These are phyloP conservation scores for sweet orange (Citrus sinensis) DNA, from an alignment of 345 rosid species.

Conservation along the genomic window DNA sequence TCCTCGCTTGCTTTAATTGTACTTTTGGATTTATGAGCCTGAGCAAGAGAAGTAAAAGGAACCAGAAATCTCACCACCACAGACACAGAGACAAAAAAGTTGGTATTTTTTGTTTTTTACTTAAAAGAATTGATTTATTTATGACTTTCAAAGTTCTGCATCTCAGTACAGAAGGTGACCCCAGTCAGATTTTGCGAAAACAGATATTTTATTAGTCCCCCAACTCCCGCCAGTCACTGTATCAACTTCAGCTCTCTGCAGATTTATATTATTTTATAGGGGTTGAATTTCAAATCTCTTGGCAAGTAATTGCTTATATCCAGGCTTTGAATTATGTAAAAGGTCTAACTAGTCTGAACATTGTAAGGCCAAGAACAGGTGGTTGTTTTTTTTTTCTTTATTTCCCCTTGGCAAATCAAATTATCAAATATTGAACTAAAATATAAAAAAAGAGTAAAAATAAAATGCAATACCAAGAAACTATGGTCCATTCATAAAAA, in stretches of 20 bases:
- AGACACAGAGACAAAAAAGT: not conserved
- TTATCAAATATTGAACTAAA: not conserved
- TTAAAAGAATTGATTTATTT: not conserved
- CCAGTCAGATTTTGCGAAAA: not conserved
- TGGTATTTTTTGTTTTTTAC: too few relatives aligned
- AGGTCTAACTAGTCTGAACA: not conserved
- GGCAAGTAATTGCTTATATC: not conserved
- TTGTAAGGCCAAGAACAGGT: not conserved
- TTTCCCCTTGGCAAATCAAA: not conserved
- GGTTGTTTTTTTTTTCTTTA: not conserved
- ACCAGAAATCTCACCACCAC: not conserved
- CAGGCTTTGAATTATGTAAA: not conserved
- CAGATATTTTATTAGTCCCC: too few relatives aligned
- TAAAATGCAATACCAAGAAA: not conserved
- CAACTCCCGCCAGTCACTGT: not conserved
- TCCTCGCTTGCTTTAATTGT: conserved; percentile 9
- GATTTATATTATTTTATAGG: not conserved
- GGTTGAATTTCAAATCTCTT: not conserved
- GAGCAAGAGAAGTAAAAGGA: not conserved
- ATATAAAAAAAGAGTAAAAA: not conserved
- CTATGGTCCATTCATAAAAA: not conserved
- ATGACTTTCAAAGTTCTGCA: conserved; percentile 2
- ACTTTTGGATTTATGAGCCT: not conserved
- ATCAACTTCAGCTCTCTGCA: not conserved
- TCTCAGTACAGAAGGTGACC: not conserved